Evolutionary conservation across 768 basidiomycete species (phyloP), one percentile per base, ranked within the genome.

Genomic region (Lactifluus piperatus): DNA sequence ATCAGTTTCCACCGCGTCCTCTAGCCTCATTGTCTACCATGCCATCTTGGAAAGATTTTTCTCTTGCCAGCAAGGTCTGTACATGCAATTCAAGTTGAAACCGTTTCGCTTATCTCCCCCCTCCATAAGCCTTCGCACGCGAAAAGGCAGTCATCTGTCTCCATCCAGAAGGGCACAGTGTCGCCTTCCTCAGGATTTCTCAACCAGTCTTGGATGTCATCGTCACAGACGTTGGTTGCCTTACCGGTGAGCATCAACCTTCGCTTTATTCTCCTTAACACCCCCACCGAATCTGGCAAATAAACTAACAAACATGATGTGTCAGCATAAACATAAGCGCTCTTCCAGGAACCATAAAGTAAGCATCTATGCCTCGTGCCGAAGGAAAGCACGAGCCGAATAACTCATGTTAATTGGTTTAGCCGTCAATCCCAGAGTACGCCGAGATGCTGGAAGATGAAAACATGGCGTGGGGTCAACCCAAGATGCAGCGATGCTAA

Each of bases 381-480:
- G 36, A 4, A 18, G 20, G 4, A 1, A 27, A 45, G 4, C 16
- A 11, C 29, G n/a, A 9, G 29, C 39, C 34, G 29, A 57, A 24
- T 6, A 1, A 3, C 32, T n/a, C 24, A 4, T 26, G 29, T 5
- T 2, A 16, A 13, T 11, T n/a, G 3, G 7, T 20, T 2, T 18
- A 58, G 60, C 10, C 55, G 20, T 14, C 11, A 22, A 27, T 27
- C 20, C 43, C 43, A 16, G 55, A 29, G 14, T 56, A 10, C 29
- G 71, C 69, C 18, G 66, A 70, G 52, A 69, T 68, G 65, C 60
- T 72, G 18, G 71, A 72, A 14, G 70, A 70, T 34, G 71, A 71
- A 16, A 70, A 71, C 50, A 49, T 64, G 57, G 64, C 71, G 4
- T 71, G 71, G 71, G 70, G 68, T 26, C 66, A 64, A 18, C 64